Evolutionary conservation across 768 basidiomycete genomes (phyloP).

Genomic region (Termitomyces sp.): DNA sequence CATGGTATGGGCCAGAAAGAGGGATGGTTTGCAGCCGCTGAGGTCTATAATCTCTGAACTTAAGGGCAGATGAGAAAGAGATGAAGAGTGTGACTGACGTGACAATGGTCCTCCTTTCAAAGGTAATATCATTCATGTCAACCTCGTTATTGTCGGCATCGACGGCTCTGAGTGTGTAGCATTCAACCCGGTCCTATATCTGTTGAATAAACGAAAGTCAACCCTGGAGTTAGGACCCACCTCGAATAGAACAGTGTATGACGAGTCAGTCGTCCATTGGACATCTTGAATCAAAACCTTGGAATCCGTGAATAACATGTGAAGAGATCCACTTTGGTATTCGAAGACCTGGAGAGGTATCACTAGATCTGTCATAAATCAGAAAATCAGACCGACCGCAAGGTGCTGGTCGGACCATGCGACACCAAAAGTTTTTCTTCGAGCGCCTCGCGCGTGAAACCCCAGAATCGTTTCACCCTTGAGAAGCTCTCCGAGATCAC

Average conservation of each 20-base stretch:
- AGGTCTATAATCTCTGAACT: constrained; percentile 1
- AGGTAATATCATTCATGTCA: neutral
- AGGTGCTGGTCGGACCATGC: constrained; percentile 43
- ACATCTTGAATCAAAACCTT: constrained; percentile 23
- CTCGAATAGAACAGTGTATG: constrained; percentile 33
- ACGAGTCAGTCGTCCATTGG: constrained; percentile 32
- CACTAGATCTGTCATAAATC: neutral
- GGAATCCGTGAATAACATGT: constrained; percentile 21
- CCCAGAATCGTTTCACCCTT: constrained; percentile 20
- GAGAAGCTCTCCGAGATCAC: constrained; percentile 27
- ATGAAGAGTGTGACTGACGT: constrained; percentile 2
- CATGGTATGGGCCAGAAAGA: constrained; percentile 11
- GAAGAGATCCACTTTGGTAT: constrained; percentile 23
- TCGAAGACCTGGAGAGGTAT: constrained; percentile 30
- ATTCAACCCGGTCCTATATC: constrained; percentile 33
- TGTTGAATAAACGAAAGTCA: neutral
- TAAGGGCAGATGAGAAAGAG: neutral
- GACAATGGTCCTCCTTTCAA: constrained; percentile 3
- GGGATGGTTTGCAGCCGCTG: constrained; percentile 15
- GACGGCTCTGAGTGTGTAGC: constrained; percentile 26
- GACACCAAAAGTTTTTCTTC: constrained; percentile 30
- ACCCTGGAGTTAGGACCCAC: constrained; percentile 18
- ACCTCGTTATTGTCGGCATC: constrained; percentile 29
- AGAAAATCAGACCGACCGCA: constrained; percentile 23
- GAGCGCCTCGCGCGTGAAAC: constrained; percentile 19